Evolutionary conservation across 208 protist species (phyloP).

Genomic region (Vickermania ingenoplastis): DNA sequence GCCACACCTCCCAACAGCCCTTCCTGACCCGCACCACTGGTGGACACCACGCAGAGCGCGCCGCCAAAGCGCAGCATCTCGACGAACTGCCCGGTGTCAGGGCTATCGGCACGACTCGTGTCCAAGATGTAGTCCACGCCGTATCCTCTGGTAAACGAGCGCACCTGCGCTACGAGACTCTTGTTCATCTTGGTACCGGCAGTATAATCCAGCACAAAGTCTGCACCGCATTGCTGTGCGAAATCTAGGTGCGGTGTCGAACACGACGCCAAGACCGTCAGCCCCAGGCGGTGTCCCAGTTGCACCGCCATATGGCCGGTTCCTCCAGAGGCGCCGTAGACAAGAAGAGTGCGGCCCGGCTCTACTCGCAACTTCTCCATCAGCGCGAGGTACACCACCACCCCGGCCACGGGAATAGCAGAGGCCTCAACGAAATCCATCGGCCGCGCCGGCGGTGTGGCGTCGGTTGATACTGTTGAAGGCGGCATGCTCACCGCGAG

Average conservation of each 20-base stretch:
- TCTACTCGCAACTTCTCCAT: conserved; percentile 69
- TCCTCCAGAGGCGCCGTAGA: conserved; percentile 64
- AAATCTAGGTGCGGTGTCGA: conserved; percentile 42
- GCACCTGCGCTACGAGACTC: conserved; percentile 31
- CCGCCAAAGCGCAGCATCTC: conserved; percentile 60
- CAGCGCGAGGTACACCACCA: conserved; percentile 58
- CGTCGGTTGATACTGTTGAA: neutral
- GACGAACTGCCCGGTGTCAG: conserved; percentile 27
- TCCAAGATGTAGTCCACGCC: conserved; percentile 85
- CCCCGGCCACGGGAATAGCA: conserved; percentile 43
- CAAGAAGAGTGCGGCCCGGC: conserved; percentile 51
- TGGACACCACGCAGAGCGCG: conserved; percentile 43
- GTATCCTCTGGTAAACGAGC: conserved; percentile 36
- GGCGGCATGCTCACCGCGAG: conserved; percentile 37
- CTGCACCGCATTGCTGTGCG: conserved; percentile 44
- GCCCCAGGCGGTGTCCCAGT: conserved; percentile 62
- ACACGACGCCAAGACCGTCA: conserved; percentile 54
- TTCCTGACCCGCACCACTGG: no score
- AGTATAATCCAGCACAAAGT: conserved; percentile 70
- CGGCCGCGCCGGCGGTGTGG: conserved; percentile 1
- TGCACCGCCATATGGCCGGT: conserved; percentile 69
- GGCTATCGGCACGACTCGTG: conserved; percentile 17
- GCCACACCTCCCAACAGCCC: no score
- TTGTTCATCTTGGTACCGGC: conserved; percentile 25
- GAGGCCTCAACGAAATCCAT: conserved; percentile 71